Base-by-base conservation (phyloP, 106 monocot species). In the Dendrobium officinale region DNA sequence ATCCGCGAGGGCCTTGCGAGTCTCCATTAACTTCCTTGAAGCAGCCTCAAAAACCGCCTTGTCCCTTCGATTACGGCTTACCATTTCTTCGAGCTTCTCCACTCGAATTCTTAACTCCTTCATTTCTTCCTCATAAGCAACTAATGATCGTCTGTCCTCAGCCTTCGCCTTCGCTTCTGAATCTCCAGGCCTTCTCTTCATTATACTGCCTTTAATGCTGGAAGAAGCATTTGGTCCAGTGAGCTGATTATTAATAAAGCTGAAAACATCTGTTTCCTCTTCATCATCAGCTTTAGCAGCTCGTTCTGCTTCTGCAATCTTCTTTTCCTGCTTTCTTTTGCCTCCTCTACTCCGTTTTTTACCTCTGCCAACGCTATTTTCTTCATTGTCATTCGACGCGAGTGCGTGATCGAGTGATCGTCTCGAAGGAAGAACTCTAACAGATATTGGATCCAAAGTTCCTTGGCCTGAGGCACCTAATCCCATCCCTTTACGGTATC, bases 401-500 rank as follows among this genome's bases (percentile, higher is more conserved):
- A 94, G n/a, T 2, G 92, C 92, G 76, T 85, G 86, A 83, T 92
- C 97, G 47, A 98, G 97, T 48, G 94, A 98, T 54, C 90, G 94
- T 75, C 85, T 89, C 33, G 70, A 70, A 2, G 85, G 94, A n/a
- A 92, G 90, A 77, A 91, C 85, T 83, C 88, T 94, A 22, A 92
- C 92, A 29, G 84, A 40, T 42, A 98, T 82, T 6, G 97, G 97
- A 74, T 92, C 88, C 42, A 90, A 4, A 17, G 89, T 98, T 20
- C 97, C 97, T 79, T 98, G 94, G 8, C 97, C 94, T 13, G 97
- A 91, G 16, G 59, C 82, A 42, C 97, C 97, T 59, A 98, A 84
- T 5, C 94, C 97, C 94, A 91, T 95, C 2, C 97, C 97, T 88
- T 95, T 87, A 13, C 86, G 82, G 79, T 92, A 98, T 8, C 97